Conservation (phyloP, 495 filamentous ascomycete species). For the Umbilicaria muhlenbergii region DNA sequence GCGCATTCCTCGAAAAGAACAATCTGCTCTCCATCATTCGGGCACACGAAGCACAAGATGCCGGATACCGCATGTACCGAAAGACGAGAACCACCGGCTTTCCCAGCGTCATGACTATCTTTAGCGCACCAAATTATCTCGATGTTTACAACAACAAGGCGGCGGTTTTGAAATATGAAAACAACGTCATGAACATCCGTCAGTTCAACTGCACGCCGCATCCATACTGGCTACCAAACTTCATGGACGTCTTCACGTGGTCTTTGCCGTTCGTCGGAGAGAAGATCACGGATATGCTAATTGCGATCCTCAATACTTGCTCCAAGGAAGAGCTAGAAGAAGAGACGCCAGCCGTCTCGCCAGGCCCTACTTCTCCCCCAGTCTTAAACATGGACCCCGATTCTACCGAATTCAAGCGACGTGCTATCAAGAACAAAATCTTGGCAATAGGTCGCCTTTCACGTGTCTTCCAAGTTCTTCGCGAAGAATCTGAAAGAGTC, state of each 20-base stretch:
- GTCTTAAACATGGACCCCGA: constrained; percentile 52
- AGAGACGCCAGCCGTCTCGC: constrained; percentile 50
- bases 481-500: constrained; percentile 92
- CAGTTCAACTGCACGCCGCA: constrained; percentile 99
- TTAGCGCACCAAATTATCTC: constrained; percentile 95
- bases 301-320: constrained; percentile 94
- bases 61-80: constrained; percentile 96
- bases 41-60: constrained; percentile 98
- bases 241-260: constrained; percentile 99
- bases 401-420: constrained; percentile 77
- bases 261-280: constrained; percentile 96
- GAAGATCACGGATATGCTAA: constrained; percentile 99
- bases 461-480: constrained; percentile 94
- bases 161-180: constrained; percentile 95
- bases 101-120: constrained; percentile 99
- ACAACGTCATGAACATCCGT: constrained; percentile 99
- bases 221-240: constrained; percentile 98
- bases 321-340: constrained; percentile 91
- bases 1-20: constrained; percentile 96
- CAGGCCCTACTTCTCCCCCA: constrained; percentile 56
- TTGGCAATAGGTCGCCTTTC: constrained; percentile 92
- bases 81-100: constrained; percentile 97
- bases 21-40: constrained; percentile 94
- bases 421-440: constrained; percentile 99
- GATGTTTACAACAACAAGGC: constrained; percentile 99